Evolutionary conservation across 805 yeast species (phyloP), one percentile per base, ranked within the genome.

Genomic region (Ogataea philodendri): DNA sequence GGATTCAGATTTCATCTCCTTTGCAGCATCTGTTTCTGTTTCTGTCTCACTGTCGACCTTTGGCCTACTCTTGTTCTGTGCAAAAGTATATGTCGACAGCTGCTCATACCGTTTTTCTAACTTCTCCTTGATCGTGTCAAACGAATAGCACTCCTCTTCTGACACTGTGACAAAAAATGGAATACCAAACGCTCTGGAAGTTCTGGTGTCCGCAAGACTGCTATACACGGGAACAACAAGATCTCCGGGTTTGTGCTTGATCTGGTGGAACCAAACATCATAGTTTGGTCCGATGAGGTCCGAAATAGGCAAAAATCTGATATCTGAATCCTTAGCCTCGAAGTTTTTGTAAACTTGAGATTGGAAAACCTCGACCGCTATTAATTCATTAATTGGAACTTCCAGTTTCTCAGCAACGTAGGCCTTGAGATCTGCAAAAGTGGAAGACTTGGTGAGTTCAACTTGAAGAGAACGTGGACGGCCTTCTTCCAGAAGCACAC

Each of bases 121-220:
- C 48, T 81, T 83, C 15, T 55, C 54, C 45, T 82, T 62, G 6
- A 88, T 76, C 1, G 57, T 50, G 5, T 81, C 82, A 51, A 73
- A 78, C 15, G 85, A 78, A 3, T 51, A 49, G 5, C 69, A 57
- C 23, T 84, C 90, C 1, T 65, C 67, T 22, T 66, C 63, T 2
- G 69, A 53, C 34, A 87, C 51, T 0, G 78, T 69, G 18, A 88
- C 65, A 47, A 88, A 79, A 48, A 86, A 76, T 3, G 97, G 97
- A 1, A 80, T 56, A 2, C 88, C 94, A 60, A 87, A 84, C 1
- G 78, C 59, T 26, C 67, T 67, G 1, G 70, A 66, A 33, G 62
- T 60, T 1, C 65, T 56, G 15, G 45, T 38, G 46, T 69, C 51
- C 26, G 57, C 41, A 22, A 55, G 51, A 0, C 74, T 63, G 43